Conservation (phyloP, 2,329 filamentous ascomycete species). For the Fusarium subglutinans region DNA sequence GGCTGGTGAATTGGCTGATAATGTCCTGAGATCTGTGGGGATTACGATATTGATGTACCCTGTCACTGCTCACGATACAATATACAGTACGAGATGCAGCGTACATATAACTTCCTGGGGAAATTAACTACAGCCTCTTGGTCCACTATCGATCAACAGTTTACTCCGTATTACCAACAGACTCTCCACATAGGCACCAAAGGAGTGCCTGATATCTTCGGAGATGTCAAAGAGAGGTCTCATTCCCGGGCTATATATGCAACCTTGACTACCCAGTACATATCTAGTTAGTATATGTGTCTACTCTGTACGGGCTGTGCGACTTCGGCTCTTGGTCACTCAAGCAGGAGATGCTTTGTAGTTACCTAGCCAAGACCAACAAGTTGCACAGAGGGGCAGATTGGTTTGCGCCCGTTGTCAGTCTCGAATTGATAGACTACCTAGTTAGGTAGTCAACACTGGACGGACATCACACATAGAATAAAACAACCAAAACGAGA, state of each 20-base stretch:
- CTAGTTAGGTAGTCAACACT: neutral
- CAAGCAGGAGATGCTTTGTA: slow-evolving; percentile 17
- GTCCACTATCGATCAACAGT: slow-evolving; percentile 20
- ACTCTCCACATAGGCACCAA: neutral
- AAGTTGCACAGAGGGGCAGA: slow-evolving; percentile 25
- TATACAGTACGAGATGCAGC: neutral
- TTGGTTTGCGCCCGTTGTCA: slow-evolving; percentile 26
- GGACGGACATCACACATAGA: neutral
- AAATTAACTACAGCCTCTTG: neutral
- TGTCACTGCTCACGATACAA: slow-evolving; percentile 29
- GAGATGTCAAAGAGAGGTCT: slow-evolving; percentile 2
- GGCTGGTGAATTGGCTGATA: slow-evolving; percentile 29
- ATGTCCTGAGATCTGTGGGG: slow-evolving; percentile 18
- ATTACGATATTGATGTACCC: slow-evolving; percentile 15
- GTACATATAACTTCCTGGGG: slow-evolving; percentile 16
- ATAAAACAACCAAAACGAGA: slow-evolving; percentile 23
- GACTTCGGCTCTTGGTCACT: slow-evolving; percentile 24
- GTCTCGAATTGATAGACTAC: slow-evolving; percentile 8
- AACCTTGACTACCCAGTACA: neutral
- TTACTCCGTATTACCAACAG: neutral
- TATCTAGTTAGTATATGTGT: neutral
- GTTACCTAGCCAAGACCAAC: slow-evolving; percentile 6
- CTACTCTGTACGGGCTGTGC: neutral
- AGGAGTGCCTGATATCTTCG: slow-evolving; percentile 23
- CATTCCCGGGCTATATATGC: neutral